Conservation (phyloP, 139 green algal genomes). For the Nannochloris sp. region DNA sequence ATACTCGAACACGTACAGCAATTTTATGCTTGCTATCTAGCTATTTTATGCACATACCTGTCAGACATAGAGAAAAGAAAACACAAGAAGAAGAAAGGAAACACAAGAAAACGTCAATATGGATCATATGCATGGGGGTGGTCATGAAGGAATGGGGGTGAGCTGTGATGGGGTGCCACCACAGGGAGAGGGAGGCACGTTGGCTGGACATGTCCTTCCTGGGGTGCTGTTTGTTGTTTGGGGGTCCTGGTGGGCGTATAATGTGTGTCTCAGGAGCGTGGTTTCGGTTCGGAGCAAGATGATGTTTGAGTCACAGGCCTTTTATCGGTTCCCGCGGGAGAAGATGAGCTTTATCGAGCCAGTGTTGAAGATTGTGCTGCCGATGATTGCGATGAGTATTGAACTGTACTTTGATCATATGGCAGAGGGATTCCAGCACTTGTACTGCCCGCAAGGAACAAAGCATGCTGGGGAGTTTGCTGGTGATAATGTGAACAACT, state of each 20-base stretch:
- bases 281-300: neutral
- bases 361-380: constrained; percentile 16
- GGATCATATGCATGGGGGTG: neutral
- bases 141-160: neutral
- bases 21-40: too few species aligned
- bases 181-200: neutral
- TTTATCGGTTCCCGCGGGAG: constrained; percentile 8
- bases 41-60: too few species aligned
- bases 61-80: too few species aligned
- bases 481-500: constrained; percentile 30
- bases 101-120: neutral
- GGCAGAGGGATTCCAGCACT: constrained; percentile 3
- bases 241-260: constrained; percentile 20
- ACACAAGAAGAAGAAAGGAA: neutral
- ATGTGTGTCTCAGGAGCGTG: neutral
- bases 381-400: constrained; percentile 8
- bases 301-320: constrained; percentile 7
- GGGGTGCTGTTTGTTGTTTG: constrained; percentile 15
- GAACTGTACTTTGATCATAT: constrained; percentile 26
- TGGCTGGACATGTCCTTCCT: constrained; percentile 19
- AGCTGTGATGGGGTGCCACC: constrained; percentile 3
- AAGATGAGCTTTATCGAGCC: constrained; percentile 13
- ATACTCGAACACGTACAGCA: too few species aligned
- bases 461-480: constrained; percentile 20
- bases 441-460: constrained; percentile 26